Conservation (phyloP, 73 alveolate genomes). For the Breviolum minutum region DNA sequence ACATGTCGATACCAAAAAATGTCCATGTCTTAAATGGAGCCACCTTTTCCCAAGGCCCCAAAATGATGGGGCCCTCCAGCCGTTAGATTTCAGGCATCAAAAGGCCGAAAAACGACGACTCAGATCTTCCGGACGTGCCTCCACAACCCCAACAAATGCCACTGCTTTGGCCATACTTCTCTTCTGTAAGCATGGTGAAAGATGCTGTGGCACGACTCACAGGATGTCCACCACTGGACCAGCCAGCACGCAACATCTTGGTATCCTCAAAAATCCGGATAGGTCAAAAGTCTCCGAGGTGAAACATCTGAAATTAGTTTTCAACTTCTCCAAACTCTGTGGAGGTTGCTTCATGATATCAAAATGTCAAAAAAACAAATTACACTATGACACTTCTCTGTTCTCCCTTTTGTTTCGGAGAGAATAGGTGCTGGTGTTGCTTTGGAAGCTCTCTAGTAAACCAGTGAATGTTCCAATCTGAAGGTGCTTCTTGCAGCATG, state of each 20-base stretch:
- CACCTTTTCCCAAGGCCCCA: too few species aligned
- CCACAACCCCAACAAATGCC: constrained; percentile 57
- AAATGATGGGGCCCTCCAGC: neutral
- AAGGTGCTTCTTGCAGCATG: too few species aligned
- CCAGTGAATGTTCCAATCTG: too few species aligned
- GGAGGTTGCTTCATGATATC: too few species aligned
- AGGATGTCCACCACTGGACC: constrained; percentile 52
- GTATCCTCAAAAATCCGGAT: neutral
- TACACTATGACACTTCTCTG: too few species aligned
- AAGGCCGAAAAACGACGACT: neutral
- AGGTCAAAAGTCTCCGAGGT: neutral
- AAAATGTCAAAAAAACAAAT: too few species aligned
- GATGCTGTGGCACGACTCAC: constrained; percentile 47
- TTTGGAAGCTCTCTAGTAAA: too few species aligned
- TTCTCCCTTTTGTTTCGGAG: too few species aligned
- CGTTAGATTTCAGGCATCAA: too few species aligned
- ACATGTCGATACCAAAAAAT: too few species aligned
- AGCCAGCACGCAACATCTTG: constrained; percentile 67
- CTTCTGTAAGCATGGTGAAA: constrained; percentile 2
- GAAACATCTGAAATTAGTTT: neutral
- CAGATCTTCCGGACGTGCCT: neutral
- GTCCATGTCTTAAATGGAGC: too few species aligned
- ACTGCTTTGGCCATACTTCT: constrained; percentile 51
- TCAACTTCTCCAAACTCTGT: neutral
- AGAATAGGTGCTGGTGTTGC: too few species aligned